A percentile compares a stretch with the other conserved stretches of the same genome.
phyloP scores from a whole-genome alignment of 306 rosid species.

The Albizia julibrissin region DNA sequence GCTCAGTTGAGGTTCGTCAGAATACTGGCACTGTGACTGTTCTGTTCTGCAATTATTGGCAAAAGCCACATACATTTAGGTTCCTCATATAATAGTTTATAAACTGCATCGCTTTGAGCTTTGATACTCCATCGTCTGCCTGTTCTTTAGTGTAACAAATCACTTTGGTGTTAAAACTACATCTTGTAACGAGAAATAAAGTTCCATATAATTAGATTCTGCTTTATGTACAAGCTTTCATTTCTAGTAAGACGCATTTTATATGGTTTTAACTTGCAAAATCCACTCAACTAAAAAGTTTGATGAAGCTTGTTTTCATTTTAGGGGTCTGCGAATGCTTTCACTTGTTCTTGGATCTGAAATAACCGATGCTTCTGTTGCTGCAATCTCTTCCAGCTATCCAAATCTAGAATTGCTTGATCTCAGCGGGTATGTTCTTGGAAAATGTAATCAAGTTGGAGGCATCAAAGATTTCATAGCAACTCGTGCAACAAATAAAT shows the following conservation, averaged over 20 bases:
- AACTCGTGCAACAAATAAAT: neutral
- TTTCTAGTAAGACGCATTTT: neutral
- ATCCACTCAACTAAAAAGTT: constrained; percentile 17
- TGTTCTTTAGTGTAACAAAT: neutral
- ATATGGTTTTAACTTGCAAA: neutral
- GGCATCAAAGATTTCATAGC: neutral
- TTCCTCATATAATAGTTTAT: neutral
- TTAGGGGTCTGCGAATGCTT: constrained; percentile 83
- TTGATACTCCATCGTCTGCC: neutral
- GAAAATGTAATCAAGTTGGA: constrained; percentile 9
- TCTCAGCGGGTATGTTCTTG: constrained; percentile 80
- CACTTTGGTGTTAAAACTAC: neutral
- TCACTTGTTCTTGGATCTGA: constrained; percentile 97
- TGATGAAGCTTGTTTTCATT: constrained; percentile 30
- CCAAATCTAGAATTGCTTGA: constrained; percentile 86
- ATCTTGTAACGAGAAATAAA: neutral
- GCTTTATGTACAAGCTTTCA: neutral
- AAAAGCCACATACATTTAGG: neutral
- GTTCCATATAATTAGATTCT: neutral
- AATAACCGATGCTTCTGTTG: constrained; percentile 96
- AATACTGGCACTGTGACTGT: constrained; percentile 14
- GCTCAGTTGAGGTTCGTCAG: constrained; percentile 76
- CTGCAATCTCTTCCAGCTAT: constrained; percentile 87
- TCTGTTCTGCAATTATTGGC: constrained; percentile 1
- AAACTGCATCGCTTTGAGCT: constrained; percentile 11